Percentiles rank a stretch among this genome's conserved stretches.
Conservation (phyloP, 2,329 filamentous ascomycete genomes). For the Penicillium sp. region DNA sequence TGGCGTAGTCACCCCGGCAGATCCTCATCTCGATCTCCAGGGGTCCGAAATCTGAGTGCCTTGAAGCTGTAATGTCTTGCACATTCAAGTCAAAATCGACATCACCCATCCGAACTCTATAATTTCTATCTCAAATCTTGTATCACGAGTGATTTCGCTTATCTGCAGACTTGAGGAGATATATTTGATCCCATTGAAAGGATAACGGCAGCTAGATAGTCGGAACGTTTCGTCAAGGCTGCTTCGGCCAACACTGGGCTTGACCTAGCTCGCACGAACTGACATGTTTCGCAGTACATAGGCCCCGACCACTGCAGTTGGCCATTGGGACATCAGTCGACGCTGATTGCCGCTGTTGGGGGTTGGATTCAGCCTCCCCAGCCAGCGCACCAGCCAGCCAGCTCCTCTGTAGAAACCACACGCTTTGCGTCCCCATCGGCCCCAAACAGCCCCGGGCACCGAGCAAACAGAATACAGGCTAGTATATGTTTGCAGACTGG, state of each 20-base stretch:
- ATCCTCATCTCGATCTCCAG: not conserved
- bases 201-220: not conserved
- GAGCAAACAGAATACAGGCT: conserved; percentile 70
- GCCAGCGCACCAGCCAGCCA: conserved; percentile 64
- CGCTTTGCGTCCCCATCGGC: conserved; percentile 51
- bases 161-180: not conserved
- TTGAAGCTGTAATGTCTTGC: not conserved
- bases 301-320: not conserved
- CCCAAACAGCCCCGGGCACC: conserved; percentile 57
- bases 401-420: conserved; percentile 58
- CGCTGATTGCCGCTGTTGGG: not conserved
- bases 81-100: not conserved
- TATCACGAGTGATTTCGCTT: not conserved
- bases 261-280: not conserved
- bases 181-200: not conserved
- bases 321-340: not conserved
- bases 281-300: not conserved
- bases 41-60: not conserved
- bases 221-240: not conserved
- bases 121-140: not conserved
- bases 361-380: conserved; percentile 34
- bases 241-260: not conserved
- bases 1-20: not conserved
- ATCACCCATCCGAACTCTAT: not conserved
- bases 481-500: conserved; percentile 81